A percentile compares a stretch with the other conserved stretches of the same genome.
phyloP scores from a whole-genome alignment of 2,329 filamentous ascomycete genomes.

The Botrytis hyacinthi region DNA sequence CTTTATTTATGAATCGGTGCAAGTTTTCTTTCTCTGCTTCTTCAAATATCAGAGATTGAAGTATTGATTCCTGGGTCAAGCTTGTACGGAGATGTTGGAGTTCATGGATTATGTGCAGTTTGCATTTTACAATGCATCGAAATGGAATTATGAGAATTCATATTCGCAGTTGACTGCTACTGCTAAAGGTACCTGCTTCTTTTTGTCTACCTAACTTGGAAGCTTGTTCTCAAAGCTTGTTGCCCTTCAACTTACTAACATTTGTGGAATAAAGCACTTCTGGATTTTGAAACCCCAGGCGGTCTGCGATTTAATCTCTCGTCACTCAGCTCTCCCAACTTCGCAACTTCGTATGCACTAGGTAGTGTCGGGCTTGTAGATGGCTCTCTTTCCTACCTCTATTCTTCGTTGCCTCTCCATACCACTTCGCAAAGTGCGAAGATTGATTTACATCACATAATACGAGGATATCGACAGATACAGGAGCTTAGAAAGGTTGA shows the following conservation, averaged over 20 bases:
- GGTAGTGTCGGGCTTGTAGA: constrained; percentile 89
- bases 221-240: constrained; percentile 11
- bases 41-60: neutral
- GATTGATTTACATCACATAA: constrained; percentile 73
- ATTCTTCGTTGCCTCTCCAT: constrained; percentile 77
- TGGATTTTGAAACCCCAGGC: constrained; percentile 83
- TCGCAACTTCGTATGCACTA: constrained; percentile 90
- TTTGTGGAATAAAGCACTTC: constrained; percentile 57
- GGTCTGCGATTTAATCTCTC: constrained; percentile 85
- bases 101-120: constrained; percentile 97
- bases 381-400: constrained; percentile 95
- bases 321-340: constrained; percentile 87
- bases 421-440: constrained; percentile 67
- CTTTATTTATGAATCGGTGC: constrained; percentile 1
- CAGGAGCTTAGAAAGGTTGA: constrained; percentile 59
- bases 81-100: constrained; percentile 67
- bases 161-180: constrained; percentile 85
- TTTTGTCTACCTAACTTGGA: constrained; percentile 25
- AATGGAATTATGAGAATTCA: constrained; percentile 90
- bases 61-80: neutral
- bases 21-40: neutral
- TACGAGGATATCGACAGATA: constrained; percentile 80
- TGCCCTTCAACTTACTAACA: constrained; percentile 27
- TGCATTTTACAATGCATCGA: constrained; percentile 81
- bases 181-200: constrained; percentile 59